Conservation (phyloP, 78 protist genomes). For the Dictyostelium intermedium region DNA sequence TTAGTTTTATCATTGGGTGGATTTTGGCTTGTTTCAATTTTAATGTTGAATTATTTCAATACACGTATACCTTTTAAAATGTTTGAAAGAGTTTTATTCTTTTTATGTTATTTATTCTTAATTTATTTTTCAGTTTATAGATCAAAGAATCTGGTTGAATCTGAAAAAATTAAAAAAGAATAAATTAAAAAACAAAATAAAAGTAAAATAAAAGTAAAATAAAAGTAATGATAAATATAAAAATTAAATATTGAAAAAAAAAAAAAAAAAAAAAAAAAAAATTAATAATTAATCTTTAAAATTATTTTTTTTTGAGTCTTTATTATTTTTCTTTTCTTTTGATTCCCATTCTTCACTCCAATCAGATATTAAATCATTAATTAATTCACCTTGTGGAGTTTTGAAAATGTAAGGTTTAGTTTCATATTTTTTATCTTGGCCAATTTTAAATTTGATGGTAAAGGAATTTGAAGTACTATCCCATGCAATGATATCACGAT, state of each 20-base stretch:
- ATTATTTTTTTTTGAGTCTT: not conserved
- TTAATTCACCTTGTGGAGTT: conserved; percentile 55
- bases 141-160: not conserved
- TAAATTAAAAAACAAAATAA: not conserved
- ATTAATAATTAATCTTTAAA: too few relatives aligned
- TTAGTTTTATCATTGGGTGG: not conserved
- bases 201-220: not conserved
- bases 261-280: too few relatives aligned
- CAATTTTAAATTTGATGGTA: conserved; percentile 2
- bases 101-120: not conserved
- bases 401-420: conserved; percentile 37
- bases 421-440: not conserved
- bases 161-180: not conserved
- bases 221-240: not conserved
- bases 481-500: conserved; percentile 66
- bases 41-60: not conserved
- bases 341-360: conserved; percentile 47
- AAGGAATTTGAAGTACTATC: conserved; percentile 26
- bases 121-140: not conserved
- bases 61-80: not conserved
- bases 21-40: not conserved
- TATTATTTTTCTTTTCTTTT: not conserved
- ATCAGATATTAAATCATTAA: conserved; percentile 54
- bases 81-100: not conserved
- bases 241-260: not conserved